phyloP scores from a whole-genome alignment of 164 flowering plant species.

The Magnolia officinalis region DNA sequence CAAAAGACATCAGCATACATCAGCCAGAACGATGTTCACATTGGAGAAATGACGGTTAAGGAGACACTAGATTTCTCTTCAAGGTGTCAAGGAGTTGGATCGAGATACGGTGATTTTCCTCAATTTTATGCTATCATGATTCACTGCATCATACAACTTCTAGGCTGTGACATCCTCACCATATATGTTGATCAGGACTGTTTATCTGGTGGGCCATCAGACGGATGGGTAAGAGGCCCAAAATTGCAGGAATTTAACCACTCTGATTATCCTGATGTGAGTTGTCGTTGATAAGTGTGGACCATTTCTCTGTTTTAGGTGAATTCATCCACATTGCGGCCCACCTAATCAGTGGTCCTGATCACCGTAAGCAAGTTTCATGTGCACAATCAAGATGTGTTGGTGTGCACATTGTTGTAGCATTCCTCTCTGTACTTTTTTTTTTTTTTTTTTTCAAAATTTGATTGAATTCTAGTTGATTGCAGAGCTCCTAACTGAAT shows the following conservation, averaged over 20 bases:
- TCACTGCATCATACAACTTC: not conserved
- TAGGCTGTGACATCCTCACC: not conserved
- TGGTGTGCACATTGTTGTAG: not conserved
- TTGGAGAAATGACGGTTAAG: conserved; percentile 90
- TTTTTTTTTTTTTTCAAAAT: not conserved
- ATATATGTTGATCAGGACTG: not conserved
- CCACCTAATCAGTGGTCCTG: not conserved
- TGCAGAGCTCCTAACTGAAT: conserved; percentile 73
- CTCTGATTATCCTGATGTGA: too few species aligned
- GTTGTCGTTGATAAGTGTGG: not conserved
- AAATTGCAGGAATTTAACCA: too few species aligned
- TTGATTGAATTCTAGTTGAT: not conserved
- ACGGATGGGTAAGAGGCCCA: too few species aligned
- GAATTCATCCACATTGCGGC: not conserved
- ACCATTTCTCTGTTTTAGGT: not conserved
- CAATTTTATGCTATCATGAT: not conserved
- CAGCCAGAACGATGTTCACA: conserved; percentile 91
- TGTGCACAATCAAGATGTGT: too few species aligned
- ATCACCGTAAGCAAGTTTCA: not conserved
- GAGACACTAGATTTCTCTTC: conserved; percentile 97
- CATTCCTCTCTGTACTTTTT: too few species aligned
- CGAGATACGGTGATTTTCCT: conserved; percentile 62
- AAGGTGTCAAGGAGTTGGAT: conserved; percentile 90
- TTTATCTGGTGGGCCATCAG: not conserved
- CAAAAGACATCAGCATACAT: conserved; percentile 86